Conservation (phyloP, 2,329 filamentous ascomycete genomes). For the Tolypocladium tropicale region DNA sequence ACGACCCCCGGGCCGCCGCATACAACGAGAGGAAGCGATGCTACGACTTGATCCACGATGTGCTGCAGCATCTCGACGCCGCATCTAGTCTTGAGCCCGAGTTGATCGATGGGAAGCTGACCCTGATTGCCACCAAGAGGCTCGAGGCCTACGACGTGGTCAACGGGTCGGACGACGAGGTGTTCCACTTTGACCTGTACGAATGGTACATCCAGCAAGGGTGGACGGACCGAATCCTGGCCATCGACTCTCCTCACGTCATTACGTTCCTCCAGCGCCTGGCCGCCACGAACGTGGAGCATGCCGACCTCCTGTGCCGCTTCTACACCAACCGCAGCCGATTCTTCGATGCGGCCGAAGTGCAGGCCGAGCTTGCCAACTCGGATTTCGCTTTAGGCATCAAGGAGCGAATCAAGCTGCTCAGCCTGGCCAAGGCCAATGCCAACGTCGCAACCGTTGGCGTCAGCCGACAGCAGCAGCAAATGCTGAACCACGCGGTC, state of each 20-base stretch:
- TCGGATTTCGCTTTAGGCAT: slow-evolving; percentile 74
- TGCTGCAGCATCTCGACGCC: slow-evolving; percentile 67
- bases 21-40: slow-evolving; percentile 66
- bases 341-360: slow-evolving; percentile 79
- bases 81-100: slow-evolving; percentile 60
- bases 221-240: slow-evolving; percentile 76
- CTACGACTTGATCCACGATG: slow-evolving; percentile 80
- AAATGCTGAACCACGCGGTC: slow-evolving; percentile 75
- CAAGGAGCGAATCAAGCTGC: slow-evolving; percentile 76
- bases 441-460: slow-evolving; percentile 74
- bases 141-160: slow-evolving; percentile 87
- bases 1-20: slow-evolving; percentile 57
- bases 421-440: slow-evolving; percentile 86
- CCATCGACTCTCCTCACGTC: slow-evolving; percentile 76
- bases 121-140: slow-evolving; percentile 65
- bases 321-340: slow-evolving; percentile 80
- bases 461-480: slow-evolving; percentile 69
- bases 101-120: slow-evolving; percentile 66
- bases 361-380: slow-evolving; percentile 74
- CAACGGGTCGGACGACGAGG: slow-evolving; percentile 77
- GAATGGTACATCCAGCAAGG: slow-evolving; percentile 90
- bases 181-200: slow-evolving; percentile 94
- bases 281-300: slow-evolving; percentile 58
- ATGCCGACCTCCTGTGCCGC: slow-evolving; percentile 85
- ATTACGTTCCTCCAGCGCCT: slow-evolving; percentile 76